phyloP scores from a whole-genome alignment of 2,329 filamentous ascomycete genomes.

The Ascochyta rabiei region DNA sequence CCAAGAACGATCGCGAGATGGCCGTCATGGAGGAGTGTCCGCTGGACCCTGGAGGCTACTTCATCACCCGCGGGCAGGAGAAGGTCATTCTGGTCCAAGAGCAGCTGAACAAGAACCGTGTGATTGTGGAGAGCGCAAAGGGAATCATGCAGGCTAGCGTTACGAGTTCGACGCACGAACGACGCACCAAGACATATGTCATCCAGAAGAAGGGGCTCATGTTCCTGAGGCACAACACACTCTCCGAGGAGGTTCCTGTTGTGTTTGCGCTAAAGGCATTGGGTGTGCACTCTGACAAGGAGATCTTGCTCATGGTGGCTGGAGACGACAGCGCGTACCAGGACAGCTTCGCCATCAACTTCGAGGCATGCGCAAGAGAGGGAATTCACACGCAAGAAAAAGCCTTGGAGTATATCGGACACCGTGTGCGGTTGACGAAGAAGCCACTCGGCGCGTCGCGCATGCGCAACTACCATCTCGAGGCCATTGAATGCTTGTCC shows the following conservation, averaged over 20 bases:
- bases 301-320: slow-evolving; percentile 89
- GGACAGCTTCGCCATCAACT: slow-evolving; percentile 93
- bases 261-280: slow-evolving; percentile 92
- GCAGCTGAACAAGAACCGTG: slow-evolving; percentile 97
- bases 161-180: slow-evolving; percentile 89
- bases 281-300: slow-evolving; percentile 90
- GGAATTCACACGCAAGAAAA: slow-evolving; percentile 93
- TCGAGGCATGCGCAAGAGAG: slow-evolving; percentile 85
- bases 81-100: slow-evolving; percentile 99
- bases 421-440: slow-evolving; percentile 77
- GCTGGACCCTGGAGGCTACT: slow-evolving; percentile 94
- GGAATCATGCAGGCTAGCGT: slow-evolving; percentile 93
- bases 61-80: slow-evolving; percentile 95
- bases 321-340: slow-evolving; percentile 88
- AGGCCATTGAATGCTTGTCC: slow-evolving; percentile 89
- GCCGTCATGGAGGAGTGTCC: slow-evolving; percentile 93
- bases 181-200: slow-evolving; percentile 97
- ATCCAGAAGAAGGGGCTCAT: slow-evolving; percentile 92
- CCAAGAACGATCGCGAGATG: slow-evolving; percentile 87
- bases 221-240: slow-evolving; percentile 87
- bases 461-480: slow-evolving; percentile 79
- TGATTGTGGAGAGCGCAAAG: slow-evolving; percentile 97
- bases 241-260: slow-evolving; percentile 93
- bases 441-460: slow-evolving; percentile 62
- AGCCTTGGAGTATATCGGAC: slow-evolving; percentile 89